phyloP scores from a whole-genome alignment of 495 filamentous ascomycete species.

The Friedmanniomyces simplex region DNA sequence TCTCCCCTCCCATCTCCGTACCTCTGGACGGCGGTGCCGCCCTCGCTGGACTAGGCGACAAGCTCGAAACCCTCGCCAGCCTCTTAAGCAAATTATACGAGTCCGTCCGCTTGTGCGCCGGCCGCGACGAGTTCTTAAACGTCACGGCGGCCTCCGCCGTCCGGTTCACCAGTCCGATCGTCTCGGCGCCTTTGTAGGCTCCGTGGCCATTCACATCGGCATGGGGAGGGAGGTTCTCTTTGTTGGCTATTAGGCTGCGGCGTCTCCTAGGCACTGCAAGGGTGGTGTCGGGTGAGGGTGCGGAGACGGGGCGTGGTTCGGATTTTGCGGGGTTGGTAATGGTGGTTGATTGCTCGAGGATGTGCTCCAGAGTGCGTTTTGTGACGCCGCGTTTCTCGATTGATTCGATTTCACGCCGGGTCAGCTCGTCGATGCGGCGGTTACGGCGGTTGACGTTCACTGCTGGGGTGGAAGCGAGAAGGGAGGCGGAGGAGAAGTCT shows the following conservation, averaged over 20 bases:
- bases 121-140: constrained; percentile 13
- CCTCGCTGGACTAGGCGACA: constrained; percentile 35
- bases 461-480: constrained; percentile 54
- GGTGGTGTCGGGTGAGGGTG: not conserved
- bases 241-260: constrained; percentile 15
- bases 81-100: constrained; percentile 56
- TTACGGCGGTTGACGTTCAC: constrained; percentile 22
- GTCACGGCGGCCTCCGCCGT: constrained; percentile 19
- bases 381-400: constrained; percentile 49
- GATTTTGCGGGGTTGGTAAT: not conserved
- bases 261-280: not conserved
- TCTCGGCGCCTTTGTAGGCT: constrained; percentile 36
- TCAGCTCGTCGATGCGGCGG: constrained; percentile 44
- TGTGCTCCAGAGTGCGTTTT: constrained; percentile 46
- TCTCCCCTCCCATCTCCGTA: not conserved
- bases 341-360: constrained; percentile 38
- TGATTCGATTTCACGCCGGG: constrained; percentile 48
- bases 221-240: constrained; percentile 20
- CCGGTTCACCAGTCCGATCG: constrained; percentile 20
- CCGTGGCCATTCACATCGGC: not conserved
- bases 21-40: too few species aligned
- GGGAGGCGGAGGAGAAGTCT: constrained; percentile 54
- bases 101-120: constrained; percentile 38
- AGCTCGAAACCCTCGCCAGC: constrained; percentile 52
- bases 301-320: not conserved